phyloP scores from a whole-genome alignment of 108 stramenopile genomes.

The Cyclotella kingstonii region DNA sequence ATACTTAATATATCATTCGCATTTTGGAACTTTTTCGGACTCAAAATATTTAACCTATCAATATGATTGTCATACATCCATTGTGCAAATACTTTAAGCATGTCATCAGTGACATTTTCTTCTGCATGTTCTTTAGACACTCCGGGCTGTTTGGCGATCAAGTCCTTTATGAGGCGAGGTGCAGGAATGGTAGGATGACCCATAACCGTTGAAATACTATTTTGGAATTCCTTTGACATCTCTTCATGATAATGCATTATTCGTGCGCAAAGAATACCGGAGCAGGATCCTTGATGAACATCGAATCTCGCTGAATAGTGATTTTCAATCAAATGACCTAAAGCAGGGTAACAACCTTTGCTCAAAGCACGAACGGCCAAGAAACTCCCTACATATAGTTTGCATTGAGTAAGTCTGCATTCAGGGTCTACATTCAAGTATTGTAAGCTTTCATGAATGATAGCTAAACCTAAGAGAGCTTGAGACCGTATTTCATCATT shows the following conservation, averaged over 20 bases:
- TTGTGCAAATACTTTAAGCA: slow-evolving; percentile 24
- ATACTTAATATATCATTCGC: slow-evolving; percentile 29
- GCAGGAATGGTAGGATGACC: slow-evolving; percentile 5
- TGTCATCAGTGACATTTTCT: slow-evolving; percentile 14
- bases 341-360: slow-evolving; percentile 31
- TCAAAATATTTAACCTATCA: slow-evolving; percentile 18
- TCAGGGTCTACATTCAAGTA: slow-evolving; percentile 5
- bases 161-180: slow-evolving; percentile 7
- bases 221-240: slow-evolving; percentile 7
- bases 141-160: slow-evolving; percentile 22
- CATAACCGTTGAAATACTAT: slow-evolving; percentile 19
- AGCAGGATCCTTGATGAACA: slow-evolving; percentile 38
- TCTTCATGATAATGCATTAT: slow-evolving; percentile 29
- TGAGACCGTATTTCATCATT: slow-evolving; percentile 15
- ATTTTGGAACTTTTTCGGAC: slow-evolving; percentile 28
- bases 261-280: slow-evolving; percentile 29
- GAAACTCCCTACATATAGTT: slow-evolving; percentile 28
- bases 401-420: slow-evolving; percentile 2
- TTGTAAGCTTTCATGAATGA: slow-evolving; percentile 6
- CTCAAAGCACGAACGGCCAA: slow-evolving; percentile 26
- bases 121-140: slow-evolving; percentile 28
- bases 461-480: slow-evolving; percentile 12
- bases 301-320: slow-evolving; percentile 36
- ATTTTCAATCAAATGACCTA: slow-evolving; percentile 38
- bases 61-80: slow-evolving; percentile 24